Evolutionary conservation across 2,329 filamentous ascomycete genomes (phyloP), one percentile per base, ranked within the genome.

Genomic region (Neofusicoccum sp.): DNA sequence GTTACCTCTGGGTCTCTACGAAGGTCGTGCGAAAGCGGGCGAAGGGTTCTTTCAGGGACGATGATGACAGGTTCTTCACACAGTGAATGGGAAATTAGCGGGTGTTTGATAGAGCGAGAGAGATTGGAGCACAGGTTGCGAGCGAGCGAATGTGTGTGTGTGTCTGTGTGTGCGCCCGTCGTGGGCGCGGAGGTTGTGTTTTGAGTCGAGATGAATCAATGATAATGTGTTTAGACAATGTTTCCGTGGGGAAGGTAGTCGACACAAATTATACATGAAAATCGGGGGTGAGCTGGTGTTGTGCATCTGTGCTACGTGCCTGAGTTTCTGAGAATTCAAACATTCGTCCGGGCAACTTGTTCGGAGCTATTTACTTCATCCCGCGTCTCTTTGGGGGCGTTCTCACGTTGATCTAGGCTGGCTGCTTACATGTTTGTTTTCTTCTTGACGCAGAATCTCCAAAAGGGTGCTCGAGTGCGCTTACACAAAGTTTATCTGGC

Each of bases 71-170:
- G 31, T 38, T 38, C 31, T 56, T 43, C 38, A 33, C 26, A 38
- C 33, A 6, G 40, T 6, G 40, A 8, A 54, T 41, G 49, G 34
- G 38, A 43, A 43, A 43, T 56, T 43, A 56, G 38, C 51, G 38
- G 51, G 51, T 56, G 36, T 56, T 56, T 26, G 26, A 56, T 56
- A 56, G 51, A 56, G 36, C 20, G 20, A 54, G 34, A 43, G 38
- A 40, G 38, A 43, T 43, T 33, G 51, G 51, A 40, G 51, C 51
- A 56, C 34, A 24, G 38, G 36, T 56, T 16, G 20, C 20, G 20
- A 20, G 20, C 20, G 20, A 20, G 20, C 20, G 20, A 20, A 20
- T 20, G 20, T 20, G 38, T 43, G 38, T n/a, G 38, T 43, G 30
- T 56, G 14, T 53, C 20, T 43, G 11, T 11, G 11, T 14, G 31